Base-by-base conservation (phyloP, 2,329 filamentous ascomycete genomes). In the Plectosphaerella sp. region DNA sequence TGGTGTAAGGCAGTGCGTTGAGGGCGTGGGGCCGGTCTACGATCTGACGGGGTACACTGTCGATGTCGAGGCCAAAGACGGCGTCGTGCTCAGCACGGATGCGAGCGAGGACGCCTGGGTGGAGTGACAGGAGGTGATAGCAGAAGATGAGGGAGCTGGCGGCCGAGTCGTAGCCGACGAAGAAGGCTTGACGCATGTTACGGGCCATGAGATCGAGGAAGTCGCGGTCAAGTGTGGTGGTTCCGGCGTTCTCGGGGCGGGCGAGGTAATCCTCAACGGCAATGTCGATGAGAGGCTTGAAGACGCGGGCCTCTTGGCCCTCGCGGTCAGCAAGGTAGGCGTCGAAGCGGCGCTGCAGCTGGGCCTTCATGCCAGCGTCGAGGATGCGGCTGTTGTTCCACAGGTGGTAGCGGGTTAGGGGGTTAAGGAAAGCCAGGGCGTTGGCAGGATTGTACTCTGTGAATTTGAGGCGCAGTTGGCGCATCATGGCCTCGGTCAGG, bases 1-100 rank as follows among this genome's bases (percentile, higher is more conserved):
- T 67, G 3, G 78, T 80, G 59, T 80, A 83, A 1, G 71, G 68
- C 11, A 83, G 70, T 22, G 72, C 68, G 59, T 76, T 78, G 50
- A 83, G 68, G 12, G 76, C 66, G 25, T 71, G 61, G 3, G 76
- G 70, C 24, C 75, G 5, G 68, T 63, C 16, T 2, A 15, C 15
- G 16, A 39, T 39, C 5, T 18, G 14, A 14, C 16, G 7, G 14
- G 37, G 5, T 2, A 16, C 37, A 4, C 9, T 8, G 16, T 18
- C 37, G 3, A 16, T 15, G 4, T 14, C 37, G 7, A 12, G 37
- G 9, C 76, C 74, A 46, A 82, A 78, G 15, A 83, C 69, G 1
- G 66, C 61, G 54, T 79, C 74, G 55, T 80, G 77, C 59, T 84
- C 80, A 20, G 60, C 61, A 4, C 64, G 62, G 25, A 70, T 48